phyloP scores from a whole-genome alignment of 257 asterid species.

The Penstemon davidsonii region DNA sequence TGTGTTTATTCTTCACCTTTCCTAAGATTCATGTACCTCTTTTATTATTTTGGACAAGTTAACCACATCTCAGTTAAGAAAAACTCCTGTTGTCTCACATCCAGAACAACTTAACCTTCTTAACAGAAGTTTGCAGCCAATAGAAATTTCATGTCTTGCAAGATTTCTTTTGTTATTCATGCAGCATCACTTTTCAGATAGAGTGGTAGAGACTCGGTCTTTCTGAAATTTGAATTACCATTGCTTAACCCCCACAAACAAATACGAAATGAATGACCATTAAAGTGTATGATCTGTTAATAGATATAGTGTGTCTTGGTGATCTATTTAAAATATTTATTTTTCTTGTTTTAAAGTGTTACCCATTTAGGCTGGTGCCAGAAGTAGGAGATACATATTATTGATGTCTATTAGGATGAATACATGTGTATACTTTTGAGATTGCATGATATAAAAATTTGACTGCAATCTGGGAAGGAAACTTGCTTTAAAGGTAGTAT shows the following conservation, averaged over 20 bases:
- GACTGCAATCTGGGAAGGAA: too few relatives aligned
- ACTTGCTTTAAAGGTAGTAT: not conserved
- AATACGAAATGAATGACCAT: too few relatives aligned
- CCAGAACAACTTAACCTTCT: not conserved
- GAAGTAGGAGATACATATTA: constrained; percentile 1
- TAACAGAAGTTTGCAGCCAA: not conserved
- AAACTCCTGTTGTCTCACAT: not conserved
- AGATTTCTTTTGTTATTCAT: not conserved
- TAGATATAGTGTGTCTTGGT: not conserved
- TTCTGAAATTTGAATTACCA: not conserved
- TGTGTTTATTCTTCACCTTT: not conserved
- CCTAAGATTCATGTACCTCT: not conserved
- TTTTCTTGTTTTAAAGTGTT: constrained; percentile 1
- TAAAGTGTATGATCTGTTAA: too few relatives aligned
- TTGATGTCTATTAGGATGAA: constrained; percentile 13
- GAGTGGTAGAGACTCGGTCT: not conserved
- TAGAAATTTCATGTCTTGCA: not conserved
- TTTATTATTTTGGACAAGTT: not conserved
- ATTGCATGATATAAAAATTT: not conserved
- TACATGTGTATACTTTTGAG: not conserved
- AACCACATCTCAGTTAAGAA: constrained; percentile 2
- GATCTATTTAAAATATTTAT: not conserved
- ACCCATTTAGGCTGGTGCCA: not conserved
- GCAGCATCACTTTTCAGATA: not conserved
- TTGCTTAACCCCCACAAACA: too few relatives aligned